Percentiles rank a stretch among this genome's conserved stretches.
Evolutionary conservation across 768 basidiomycete genomes (phyloP).

Genomic region (Boletus reticuloceps): DNA sequence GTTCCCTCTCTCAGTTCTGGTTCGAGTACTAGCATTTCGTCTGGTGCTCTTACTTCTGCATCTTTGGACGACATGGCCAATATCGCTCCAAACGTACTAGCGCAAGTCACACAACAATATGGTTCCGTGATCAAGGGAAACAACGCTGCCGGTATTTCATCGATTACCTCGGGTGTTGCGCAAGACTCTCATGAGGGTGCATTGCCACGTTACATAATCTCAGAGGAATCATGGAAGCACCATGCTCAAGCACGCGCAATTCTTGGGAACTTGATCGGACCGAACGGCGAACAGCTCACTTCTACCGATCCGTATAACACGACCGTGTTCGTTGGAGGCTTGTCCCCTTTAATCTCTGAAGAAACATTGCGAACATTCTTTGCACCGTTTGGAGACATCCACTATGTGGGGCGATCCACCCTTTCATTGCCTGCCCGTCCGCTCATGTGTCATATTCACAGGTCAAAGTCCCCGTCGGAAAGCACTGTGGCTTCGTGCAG

Average conservation of each 20-base stretch:
- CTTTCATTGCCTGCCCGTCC: not conserved
- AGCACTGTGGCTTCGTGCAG: constrained; percentile 95
- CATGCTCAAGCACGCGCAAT: constrained; percentile 82
- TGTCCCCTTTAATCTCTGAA: constrained; percentile 86
- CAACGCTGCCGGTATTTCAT: constrained; percentile 25
- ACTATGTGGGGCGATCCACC: constrained; percentile 60
- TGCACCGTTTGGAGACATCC: constrained; percentile 89
- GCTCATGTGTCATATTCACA: constrained; percentile 27
- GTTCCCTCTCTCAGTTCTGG: constrained; percentile 50
- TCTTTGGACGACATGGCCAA: constrained; percentile 55
- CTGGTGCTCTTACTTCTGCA: constrained; percentile 47
- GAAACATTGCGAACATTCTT: constrained; percentile 91
- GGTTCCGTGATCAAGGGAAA: constrained; percentile 33
- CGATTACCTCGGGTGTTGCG: constrained; percentile 34
- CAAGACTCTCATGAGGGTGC: constrained; percentile 43
- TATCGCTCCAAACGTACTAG: constrained; percentile 42
- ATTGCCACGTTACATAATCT: constrained; percentile 54
- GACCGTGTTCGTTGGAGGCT: constrained; percentile 90
- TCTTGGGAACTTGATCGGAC: constrained; percentile 78
- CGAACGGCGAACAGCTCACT: constrained; percentile 82
- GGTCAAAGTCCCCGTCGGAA: constrained; percentile 97
- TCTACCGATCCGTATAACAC: constrained; percentile 96
- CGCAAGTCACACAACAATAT: constrained; percentile 51
- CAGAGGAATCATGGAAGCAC: constrained; percentile 82
- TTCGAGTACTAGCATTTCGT: constrained; percentile 44